Evolutionary conservation across 306 rosid genomes (phyloP).

Genomic region (Adenanthera pavonina): DNA sequence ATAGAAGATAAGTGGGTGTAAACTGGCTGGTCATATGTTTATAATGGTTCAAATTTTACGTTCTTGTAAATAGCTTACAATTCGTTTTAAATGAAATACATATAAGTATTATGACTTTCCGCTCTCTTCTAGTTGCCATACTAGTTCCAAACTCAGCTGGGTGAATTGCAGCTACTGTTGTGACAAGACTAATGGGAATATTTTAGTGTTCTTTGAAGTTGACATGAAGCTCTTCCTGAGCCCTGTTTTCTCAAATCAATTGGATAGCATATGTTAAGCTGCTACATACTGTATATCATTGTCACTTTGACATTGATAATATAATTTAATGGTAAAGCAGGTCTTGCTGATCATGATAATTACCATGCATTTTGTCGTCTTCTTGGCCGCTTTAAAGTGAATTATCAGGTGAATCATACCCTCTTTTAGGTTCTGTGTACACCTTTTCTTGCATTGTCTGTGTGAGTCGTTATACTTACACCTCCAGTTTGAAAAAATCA

Average conservation of each 20-base stretch:
- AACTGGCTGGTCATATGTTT: not conserved
- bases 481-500: not conserved
- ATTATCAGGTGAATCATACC: constrained; percentile 46
- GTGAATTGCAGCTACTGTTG: not conserved
- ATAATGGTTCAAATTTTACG: not conserved
- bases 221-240: not conserved
- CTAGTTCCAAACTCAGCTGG: not conserved
- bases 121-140: not conserved
- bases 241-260: not conserved
- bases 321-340: constrained; percentile 34
- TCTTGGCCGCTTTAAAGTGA: constrained; percentile 56
- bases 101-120: not conserved
- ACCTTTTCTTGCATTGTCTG: not conserved
- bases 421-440: constrained; percentile 11
- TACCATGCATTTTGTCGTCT: constrained; percentile 56
- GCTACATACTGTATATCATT: not conserved
- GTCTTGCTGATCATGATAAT: constrained; percentile 57
- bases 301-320: constrained; percentile 15
- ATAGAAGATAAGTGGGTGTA: not conserved
- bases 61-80: not conserved
- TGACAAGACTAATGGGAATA: not conserved
- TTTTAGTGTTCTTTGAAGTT: not conserved
- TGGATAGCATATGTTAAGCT: not conserved
- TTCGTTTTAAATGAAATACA: not conserved
- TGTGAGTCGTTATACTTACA: not conserved